Percentiles rank a stretch among this genome's conserved stretches.
Evolutionary conservation across 2,329 filamentous ascomycete species (phyloP).

Genomic region (Achaetomium macrosporum): DNA sequence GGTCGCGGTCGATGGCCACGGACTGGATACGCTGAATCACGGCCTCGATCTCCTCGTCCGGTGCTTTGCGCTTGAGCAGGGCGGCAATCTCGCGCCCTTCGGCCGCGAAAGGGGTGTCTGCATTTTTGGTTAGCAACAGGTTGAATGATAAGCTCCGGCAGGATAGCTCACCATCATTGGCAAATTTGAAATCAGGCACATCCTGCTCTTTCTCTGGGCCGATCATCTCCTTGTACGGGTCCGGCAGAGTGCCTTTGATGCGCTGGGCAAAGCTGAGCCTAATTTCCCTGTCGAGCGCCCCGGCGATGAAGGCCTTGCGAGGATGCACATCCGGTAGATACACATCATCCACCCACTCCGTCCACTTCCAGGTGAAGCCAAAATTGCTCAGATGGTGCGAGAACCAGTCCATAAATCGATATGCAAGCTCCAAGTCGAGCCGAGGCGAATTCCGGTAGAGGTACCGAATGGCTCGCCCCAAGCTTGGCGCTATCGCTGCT

Average conservation of each 20-base stretch:
- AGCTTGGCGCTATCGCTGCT: conserved; percentile 88
- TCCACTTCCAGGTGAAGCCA: conserved; percentile 99
- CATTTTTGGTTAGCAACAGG: not conserved
- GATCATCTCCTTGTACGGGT: conserved; percentile 77
- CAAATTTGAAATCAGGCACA: conserved; percentile 91
- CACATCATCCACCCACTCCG: conserved; percentile 89
- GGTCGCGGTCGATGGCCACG: conserved; percentile 62
- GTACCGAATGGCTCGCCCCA: conserved; percentile 88
- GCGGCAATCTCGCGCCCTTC: conserved; percentile 78
- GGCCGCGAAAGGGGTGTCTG: conserved; percentile 72
- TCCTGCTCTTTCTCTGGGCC: conserved; percentile 87
- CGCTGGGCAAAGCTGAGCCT: conserved; percentile 92
- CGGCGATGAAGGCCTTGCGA: conserved; percentile 87
- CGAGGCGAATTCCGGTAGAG: conserved; percentile 76
- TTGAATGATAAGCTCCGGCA: not conserved
- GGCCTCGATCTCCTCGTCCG: conserved; percentile 79
- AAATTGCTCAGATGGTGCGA: conserved; percentile 97
- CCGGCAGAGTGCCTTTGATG: conserved; percentile 87
- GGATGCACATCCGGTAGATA: conserved; percentile 71
- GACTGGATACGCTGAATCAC: conserved; percentile 75
- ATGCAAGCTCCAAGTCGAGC: conserved; percentile 80
- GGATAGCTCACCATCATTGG: conserved; percentile 58
- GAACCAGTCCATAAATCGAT: conserved; percentile 96
- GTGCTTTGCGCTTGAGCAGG: conserved; percentile 75
- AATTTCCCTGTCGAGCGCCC: conserved; percentile 92